Percentiles rank a stretch among this genome's conserved stretches.
Evolutionary conservation across 2,329 filamentous ascomycete species (phyloP).

Genomic region (Ophiostoma himal-ulmi): DNA sequence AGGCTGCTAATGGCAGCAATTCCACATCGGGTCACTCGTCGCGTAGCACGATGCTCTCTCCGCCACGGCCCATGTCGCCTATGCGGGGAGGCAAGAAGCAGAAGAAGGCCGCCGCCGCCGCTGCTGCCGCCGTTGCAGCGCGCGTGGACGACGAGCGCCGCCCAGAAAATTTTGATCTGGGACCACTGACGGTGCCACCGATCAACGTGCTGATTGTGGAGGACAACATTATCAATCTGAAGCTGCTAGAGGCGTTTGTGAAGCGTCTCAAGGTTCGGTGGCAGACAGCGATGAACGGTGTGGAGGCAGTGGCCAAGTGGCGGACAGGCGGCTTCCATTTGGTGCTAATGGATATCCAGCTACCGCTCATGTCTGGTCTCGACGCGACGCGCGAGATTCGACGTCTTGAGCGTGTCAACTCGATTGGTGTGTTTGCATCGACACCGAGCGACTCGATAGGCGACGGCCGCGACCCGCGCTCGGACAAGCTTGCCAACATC

Average conservation of each 20-base stretch:
- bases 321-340: conserved; percentile 86
- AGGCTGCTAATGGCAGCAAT: conserved; percentile 13
- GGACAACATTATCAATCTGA: conserved; percentile 96
- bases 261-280: conserved; percentile 92
- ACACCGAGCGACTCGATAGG: conserved; percentile 47
- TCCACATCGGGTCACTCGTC: background rate
- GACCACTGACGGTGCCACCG: conserved; percentile 78
- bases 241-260: conserved; percentile 89
- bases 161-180: conserved; percentile 45
- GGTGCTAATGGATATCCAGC: conserved; percentile 96
- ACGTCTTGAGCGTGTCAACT: conserved; percentile 80
- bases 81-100: conserved; percentile 43
- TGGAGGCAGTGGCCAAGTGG: conserved; percentile 92
- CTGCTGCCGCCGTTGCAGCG: conserved; percentile 16
- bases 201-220: conserved; percentile 98
- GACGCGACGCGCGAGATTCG: conserved; percentile 94
- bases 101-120: conserved; percentile 25
- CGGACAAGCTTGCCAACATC: conserved; percentile 63
- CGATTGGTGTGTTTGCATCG: conserved; percentile 85
- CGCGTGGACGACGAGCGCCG: conserved; percentile 30
- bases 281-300: conserved; percentile 95
- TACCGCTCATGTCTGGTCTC: conserved; percentile 92
- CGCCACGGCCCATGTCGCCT: conserved; percentile 42
- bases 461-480: conserved; percentile 47
- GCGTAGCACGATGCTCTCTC: conserved; percentile 26